Evolutionary conservation across 2,329 filamentous ascomycete species (phyloP), one percentile per base, ranked within the genome.

Genomic region (Talaromyces sp.): DNA sequence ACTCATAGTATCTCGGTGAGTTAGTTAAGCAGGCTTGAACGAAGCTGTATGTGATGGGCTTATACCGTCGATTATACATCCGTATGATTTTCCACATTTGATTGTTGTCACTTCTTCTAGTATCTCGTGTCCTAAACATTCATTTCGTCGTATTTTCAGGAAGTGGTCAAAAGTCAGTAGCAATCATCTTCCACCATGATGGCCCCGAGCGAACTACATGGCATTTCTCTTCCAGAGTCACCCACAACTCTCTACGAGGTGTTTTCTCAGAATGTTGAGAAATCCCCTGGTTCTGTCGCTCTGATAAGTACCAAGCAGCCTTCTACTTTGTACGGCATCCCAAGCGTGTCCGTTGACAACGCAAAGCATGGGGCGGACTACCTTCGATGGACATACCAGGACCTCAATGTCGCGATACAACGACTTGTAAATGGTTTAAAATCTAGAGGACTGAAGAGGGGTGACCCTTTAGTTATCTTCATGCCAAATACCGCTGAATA

Each of bases 401-500:
- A 52, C 48, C 48, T 52, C 48, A 31, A 18, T 52, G 16, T 31
- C 48, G 48, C 48, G 31, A 31, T 52, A 52, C 25, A 52, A 18
- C 25, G 48, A n/a, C 48, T 52, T 52, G 48, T 52, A 7, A 52
- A 25, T 52, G 48, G 48, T 18, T 52, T 52, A 52, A 25, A 52
- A 52, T 31, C 25, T 12, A 52, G 28, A 25, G 48, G 48, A 33
- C n/a, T 52, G 25, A 52, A 33, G 25, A 52, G 48, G 33, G 48
- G 48, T 12, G 48, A 52, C 25, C 48, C 48, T 31, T 52, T 52
- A 25, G 25, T 52, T 52, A 52, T 52, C 7, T 52, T 52, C 12
- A 52, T 52, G 48, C 48, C 48, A 16, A 52, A 52, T 52, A 33
- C 48, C n/a, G 48, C 48, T 7, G 48, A 52, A 52, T 52, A 52